Evolutionary conservation across 495 filamentous ascomycete species (phyloP).

Genomic region (Bombardia bombarda): DNA sequence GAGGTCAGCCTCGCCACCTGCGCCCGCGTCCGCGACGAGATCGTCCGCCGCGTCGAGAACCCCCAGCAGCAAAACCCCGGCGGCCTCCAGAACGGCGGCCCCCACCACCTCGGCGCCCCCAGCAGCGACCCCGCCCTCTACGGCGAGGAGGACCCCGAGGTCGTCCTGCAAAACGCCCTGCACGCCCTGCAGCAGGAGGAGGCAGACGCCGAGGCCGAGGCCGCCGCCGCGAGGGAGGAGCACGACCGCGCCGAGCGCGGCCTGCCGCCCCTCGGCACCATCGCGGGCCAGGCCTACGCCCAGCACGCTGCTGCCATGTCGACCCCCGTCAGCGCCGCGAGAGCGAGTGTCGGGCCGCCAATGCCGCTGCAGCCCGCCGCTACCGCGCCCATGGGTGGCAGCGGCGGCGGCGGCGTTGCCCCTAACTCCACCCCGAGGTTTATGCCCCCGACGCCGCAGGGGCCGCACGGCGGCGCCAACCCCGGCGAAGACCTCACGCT

Average conservation of each 20-base stretch:
- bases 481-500: slow-evolving; percentile 33
- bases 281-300: slow-evolving; percentile 23
- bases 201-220: slow-evolving; percentile 39
- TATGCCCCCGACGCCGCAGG: not conserved
- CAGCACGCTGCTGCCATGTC: slow-evolving; percentile 23
- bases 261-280: slow-evolving; percentile 24
- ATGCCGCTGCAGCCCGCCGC: not conserved
- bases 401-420: not conserved
- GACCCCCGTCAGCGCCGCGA: slow-evolving; percentile 8
- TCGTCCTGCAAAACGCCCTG: slow-evolving; percentile 42
- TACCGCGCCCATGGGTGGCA: too few relatives aligned
- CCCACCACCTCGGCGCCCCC: slow-evolving; percentile 1
- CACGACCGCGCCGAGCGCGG: slow-evolving; percentile 36
- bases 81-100: not conserved
- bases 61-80: slow-evolving; percentile 13
- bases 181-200: slow-evolving; percentile 41
- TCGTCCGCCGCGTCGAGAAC: slow-evolving; percentile 34
- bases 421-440: slow-evolving; percentile 6
- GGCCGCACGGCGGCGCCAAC: not conserved
- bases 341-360: slow-evolving; percentile 7
- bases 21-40: slow-evolving; percentile 42
- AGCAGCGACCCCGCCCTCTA: slow-evolving; percentile 17
- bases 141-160: slow-evolving; percentile 39
- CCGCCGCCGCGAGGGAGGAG: slow-evolving; percentile 35
- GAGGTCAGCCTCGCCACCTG: slow-evolving; percentile 38